phyloP scores from a whole-genome alignment of 306 rosid genomes.

The Prunus mira region DNA sequence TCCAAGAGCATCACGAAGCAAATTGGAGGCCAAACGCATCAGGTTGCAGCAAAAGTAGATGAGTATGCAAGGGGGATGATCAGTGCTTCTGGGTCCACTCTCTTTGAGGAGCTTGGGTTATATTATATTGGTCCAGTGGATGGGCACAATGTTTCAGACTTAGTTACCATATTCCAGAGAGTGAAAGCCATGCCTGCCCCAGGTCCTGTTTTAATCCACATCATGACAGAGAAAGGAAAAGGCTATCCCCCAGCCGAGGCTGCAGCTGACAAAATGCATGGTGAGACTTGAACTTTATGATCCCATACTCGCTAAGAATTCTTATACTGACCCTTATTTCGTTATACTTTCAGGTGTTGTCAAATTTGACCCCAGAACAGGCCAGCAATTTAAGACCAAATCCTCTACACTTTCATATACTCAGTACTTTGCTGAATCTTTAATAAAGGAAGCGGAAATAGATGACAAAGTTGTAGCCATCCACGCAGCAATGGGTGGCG shows the following conservation, averaged over 20 bases:
- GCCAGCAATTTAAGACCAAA: constrained; percentile 67
- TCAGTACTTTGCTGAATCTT: constrained; percentile 77
- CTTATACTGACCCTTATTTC: constrained; percentile 9
- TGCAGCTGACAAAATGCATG: constrained; percentile 87
- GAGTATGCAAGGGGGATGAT: constrained; percentile 72
- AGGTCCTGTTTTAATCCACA: constrained; percentile 85
- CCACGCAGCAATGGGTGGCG: constrained; percentile 98
- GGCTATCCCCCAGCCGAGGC: constrained; percentile 91
- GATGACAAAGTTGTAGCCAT: constrained; percentile 79
- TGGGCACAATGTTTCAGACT: constrained; percentile 71
- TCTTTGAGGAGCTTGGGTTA: constrained; percentile 78
- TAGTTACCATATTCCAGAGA: constrained; percentile 59
- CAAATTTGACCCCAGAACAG: constrained; percentile 83
- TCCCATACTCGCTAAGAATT: background rate
- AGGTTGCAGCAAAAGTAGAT: constrained; percentile 79
- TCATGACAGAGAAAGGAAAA: constrained; percentile 89
- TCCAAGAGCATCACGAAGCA: constrained; percentile 55
- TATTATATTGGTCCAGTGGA: constrained; percentile 88
- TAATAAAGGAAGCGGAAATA: constrained; percentile 79
- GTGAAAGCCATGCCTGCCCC: constrained; percentile 68
- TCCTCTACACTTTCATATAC: constrained; percentile 70
- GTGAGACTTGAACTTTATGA: constrained; percentile 34
- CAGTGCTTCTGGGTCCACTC: constrained; percentile 55
- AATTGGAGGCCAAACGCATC: constrained; percentile 58
- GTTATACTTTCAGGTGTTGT: constrained; percentile 61